phyloP scores from a whole-genome alignment of 257 asterid genomes.

The Forsythia viridissima region DNA sequence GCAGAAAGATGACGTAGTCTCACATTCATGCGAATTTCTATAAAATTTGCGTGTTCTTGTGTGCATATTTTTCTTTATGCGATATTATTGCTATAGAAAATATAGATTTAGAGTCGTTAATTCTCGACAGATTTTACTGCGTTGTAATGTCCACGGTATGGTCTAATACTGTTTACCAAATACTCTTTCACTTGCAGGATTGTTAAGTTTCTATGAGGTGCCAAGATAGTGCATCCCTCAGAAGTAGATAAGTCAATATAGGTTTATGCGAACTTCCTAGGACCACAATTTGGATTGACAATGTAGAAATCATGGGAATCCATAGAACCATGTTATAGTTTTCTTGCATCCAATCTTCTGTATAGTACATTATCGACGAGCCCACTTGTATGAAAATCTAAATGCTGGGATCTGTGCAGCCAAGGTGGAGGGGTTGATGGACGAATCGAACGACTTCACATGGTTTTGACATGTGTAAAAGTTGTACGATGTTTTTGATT shows the following conservation, averaged over 20 bases:
- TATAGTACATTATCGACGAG: conserved; percentile 23
- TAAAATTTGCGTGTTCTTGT: no score
- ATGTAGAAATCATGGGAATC: background rate
- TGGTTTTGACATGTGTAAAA: conserved; percentile 10
- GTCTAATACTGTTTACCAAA: no score
- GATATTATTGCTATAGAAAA: no score
- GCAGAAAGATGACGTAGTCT: no score
- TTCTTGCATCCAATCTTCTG: background rate
- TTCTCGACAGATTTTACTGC: no score
- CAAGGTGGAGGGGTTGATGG: conserved; percentile 2
- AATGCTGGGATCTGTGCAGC: background rate
- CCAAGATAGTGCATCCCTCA: background rate
- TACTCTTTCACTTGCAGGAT: no score
- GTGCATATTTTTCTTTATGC: no score
- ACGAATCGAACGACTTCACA: conserved; percentile 20
- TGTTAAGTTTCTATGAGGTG: no score
- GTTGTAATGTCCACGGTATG: no score
- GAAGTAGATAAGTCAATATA: background rate
- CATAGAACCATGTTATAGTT: no score
- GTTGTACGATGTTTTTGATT: conserved; percentile 9
- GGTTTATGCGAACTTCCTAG: conserved; percentile 16
- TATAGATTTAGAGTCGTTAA: no score
- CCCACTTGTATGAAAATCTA: conserved; percentile 1
- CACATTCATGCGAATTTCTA: no score
- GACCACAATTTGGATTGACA: conserved; percentile 33